phyloP scores from a whole-genome alignment of 1,139 yeast genomes.

The Torulaspora pretoriensis region DNA sequence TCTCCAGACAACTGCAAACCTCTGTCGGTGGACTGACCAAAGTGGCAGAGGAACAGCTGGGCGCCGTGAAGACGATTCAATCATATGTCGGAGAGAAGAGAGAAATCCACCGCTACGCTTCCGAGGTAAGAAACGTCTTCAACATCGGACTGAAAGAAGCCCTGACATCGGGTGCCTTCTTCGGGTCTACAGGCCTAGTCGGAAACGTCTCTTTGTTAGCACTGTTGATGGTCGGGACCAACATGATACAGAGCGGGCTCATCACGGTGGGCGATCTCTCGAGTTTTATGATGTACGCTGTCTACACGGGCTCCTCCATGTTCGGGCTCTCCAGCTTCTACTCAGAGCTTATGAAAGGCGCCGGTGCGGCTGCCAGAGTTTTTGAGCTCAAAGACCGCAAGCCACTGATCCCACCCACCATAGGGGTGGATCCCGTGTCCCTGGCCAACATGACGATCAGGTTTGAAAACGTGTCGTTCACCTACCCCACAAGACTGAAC shows the following conservation, averaged over 20 bases:
- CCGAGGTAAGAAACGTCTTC: slow-evolving; percentile 71
- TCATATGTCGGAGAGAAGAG: slow-evolving; percentile 79
- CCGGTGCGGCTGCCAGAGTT: slow-evolving; percentile 91
- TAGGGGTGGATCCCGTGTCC: slow-evolving; percentile 41
- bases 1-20: slow-evolving; percentile 76
- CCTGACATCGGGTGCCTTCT: slow-evolving; percentile 67
- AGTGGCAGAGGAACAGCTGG: slow-evolving; percentile 90
- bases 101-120: slow-evolving; percentile 58
- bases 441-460: slow-evolving; percentile 50
- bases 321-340: slow-evolving; percentile 89
- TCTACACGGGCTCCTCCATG: slow-evolving; percentile 87
- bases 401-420: slow-evolving; percentile 64
- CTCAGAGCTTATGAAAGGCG: slow-evolving; percentile 93
- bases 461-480: slow-evolving; percentile 63
- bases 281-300: slow-evolving; percentile 93
- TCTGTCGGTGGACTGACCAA: slow-evolving; percentile 84
- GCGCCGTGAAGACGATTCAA: slow-evolving; percentile 82
- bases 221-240: slow-evolving; percentile 74
- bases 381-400: slow-evolving; percentile 81
- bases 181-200: slow-evolving; percentile 74
- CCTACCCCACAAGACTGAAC: slow-evolving; percentile 86
- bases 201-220: slow-evolving; percentile 80
- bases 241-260: slow-evolving; percentile 66
- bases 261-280: slow-evolving; percentile 86
- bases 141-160: slow-evolving; percentile 79